Evolutionary conservation across 2,329 filamentous ascomycete genomes (phyloP), one percentile per base, ranked within the genome.

Genomic region (Cladosporium sp.): DNA sequence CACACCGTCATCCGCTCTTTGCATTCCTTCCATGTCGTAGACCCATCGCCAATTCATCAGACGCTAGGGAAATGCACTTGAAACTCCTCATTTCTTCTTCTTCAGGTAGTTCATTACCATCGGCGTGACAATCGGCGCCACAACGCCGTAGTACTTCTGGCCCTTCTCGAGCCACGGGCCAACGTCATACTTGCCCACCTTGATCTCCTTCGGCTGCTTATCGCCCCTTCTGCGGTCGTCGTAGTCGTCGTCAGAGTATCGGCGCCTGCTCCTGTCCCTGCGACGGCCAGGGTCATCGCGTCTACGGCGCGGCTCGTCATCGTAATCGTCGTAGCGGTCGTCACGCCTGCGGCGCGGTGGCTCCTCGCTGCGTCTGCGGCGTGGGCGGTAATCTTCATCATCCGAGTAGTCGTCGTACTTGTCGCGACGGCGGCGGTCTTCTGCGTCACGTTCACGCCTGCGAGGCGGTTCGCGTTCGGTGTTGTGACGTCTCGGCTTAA

Each of bases 111-210:
- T 61, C 51, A 64, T 56, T 13, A 65, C 55, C 33, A 66, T 50
- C 11, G 63, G 63, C 12, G 61, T 62, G 16, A 65, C 51, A 25
- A 66, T 59, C 4, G 63, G 63, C 25, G 62, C 63, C 3, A 66
- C 41, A 8, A 59, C 62, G 2, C 52, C 56, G 49, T 61, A 67
- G 49, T 66, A 62, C 54, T 66, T 64, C 58, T 65, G 53, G 13
- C 62, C 63, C 49, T 61, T 62, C 41, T 67, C 59, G 18, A 67
- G 49, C 43, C 57, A 56, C 13, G 63, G 63, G 12, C 64, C 63
- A 46, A 67, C 43, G 11, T 66, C 62, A 50, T 61, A 64, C 18
- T 61, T 59, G 22, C 63, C 63, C 46, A 66, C 56, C 54, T 60
- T 62, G 43, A 65, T 59, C 50, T 63, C 58, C 45, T 53, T 56